Conservation (phyloP, 805 yeast species). For the Kluyveromyces starmeri region DNA sequence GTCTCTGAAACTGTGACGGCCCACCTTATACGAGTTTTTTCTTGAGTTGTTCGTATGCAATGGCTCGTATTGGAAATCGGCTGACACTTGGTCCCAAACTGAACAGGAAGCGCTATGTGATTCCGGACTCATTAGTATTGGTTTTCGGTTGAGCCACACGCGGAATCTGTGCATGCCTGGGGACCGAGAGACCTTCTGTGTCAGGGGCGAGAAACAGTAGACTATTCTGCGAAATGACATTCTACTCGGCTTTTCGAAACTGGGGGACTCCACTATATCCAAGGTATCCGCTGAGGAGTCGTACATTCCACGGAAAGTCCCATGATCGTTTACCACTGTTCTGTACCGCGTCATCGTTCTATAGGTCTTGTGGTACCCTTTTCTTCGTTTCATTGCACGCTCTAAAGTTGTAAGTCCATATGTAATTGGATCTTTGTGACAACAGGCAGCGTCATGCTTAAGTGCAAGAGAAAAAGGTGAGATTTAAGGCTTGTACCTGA, state of each 20-base stretch:
- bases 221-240: conserved; percentile 1
- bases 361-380: too few species aligned
- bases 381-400: too few species aligned
- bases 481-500: too few species aligned
- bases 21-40: too few species aligned
- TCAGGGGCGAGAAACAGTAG: neutral
- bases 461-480: too few species aligned
- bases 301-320: conserved; percentile 3
- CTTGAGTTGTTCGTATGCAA: too few species aligned
- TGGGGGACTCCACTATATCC: conserved; percentile 3
- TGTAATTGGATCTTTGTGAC: too few species aligned
- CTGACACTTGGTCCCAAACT: neutral
- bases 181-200: neutral
- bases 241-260: neutral
- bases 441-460: too few species aligned
- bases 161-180: conserved; percentile 3
- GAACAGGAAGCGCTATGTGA: neutral
- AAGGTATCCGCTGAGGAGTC: conserved; percentile 1
- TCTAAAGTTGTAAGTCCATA: too few species aligned
- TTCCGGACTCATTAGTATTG: neutral
- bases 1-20: neutral
- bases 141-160: conserved; percentile 3
- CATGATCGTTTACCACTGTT: conserved; percentile 3
- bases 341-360: conserved; percentile 3
- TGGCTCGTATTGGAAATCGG: neutral